A percentile compares a stretch with the other conserved stretches of the same genome.
phyloP scores from a whole-genome alignment of 192 early-diverging fungal genomes.

The Ambispora gerdemannii region DNA sequence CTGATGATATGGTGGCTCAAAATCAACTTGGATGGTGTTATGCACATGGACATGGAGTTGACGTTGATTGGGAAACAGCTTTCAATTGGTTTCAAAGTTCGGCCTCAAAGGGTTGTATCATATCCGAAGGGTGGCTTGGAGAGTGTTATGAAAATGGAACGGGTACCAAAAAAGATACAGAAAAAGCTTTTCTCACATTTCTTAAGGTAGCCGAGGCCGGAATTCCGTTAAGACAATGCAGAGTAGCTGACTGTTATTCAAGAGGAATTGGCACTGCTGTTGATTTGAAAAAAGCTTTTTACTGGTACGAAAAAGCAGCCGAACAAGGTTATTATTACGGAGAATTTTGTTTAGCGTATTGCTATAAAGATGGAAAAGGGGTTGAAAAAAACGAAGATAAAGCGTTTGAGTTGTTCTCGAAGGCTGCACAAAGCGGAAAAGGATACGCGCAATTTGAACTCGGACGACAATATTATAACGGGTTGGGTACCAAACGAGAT shows the following conservation, averaged over 20 bases:
- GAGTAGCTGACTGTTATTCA: constrained; percentile 78
- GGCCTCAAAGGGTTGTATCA: constrained; percentile 65
- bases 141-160: constrained; percentile 79
- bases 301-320: background rate
- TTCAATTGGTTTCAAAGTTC: constrained; percentile 62
- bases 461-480: constrained; percentile 69
- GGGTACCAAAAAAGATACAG: constrained; percentile 52
- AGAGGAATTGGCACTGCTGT: constrained; percentile 69
- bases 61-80: constrained; percentile 23
- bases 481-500: constrained; percentile 54
- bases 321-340: no score
- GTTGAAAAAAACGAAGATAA: constrained; percentile 40
- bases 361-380: background rate
- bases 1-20: constrained; percentile 35
- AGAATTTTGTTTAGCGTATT: no score
- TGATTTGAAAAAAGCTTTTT: constrained; percentile 45
- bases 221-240: constrained; percentile 39
- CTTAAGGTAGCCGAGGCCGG: constrained; percentile 52
- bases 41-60: constrained; percentile 50
- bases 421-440: constrained; percentile 58
- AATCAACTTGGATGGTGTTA: constrained; percentile 59
- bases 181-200: constrained; percentile 65
- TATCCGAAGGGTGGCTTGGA: constrained; percentile 77
- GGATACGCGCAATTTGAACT: constrained; percentile 54
- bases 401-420: constrained; percentile 59